Evolutionary conservation across 2,329 filamentous ascomycete species (phyloP), one percentile per base, ranked within the genome.

Genomic region (Talaromyces albobiverticillius): DNA sequence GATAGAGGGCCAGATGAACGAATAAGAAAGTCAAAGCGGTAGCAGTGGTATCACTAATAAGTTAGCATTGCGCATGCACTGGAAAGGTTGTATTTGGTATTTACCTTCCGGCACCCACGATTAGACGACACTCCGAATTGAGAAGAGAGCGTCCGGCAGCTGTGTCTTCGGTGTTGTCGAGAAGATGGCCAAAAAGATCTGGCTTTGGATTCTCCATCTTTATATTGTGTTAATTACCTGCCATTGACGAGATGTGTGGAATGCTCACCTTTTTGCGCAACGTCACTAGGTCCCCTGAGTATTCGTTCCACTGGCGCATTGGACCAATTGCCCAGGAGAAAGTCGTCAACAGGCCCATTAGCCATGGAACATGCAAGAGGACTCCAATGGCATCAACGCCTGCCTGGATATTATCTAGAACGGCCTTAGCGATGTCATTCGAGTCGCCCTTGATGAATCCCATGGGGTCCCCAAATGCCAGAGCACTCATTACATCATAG

Each of bases 1-100:
- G 53, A 26, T 58, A 29, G 29, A 26, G 38, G 23, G 34, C 41
- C 5, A 42, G 38, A n/a, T 47, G 54, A 13, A 41, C 29, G 16
- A 56, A 40, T 4, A 46, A 20, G 45, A 50, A 56, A 40, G 53
- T 53, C 16, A 57, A 45, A 5, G 56, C 49, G 3, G 52, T 43
- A 16, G 52, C 52, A 22, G 45, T 52, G 18, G 46, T 50, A 16
- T 54, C 46, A 40, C 51, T 54, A 26, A 16, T 23, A 16, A 13
- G 22, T 29, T 10, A 29, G 26, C n/a, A n/a, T n/a, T n/a, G n/a
- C n/a, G n/a, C n/a, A n/a, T n/a, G n/a, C n/a, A n/a, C n/a, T n/a
- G n/a, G n/a, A n/a, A n/a, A n/a, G n/a, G n/a, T n/a, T 26, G 4
- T 34, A 46, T 3, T 6, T 18, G 38, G 14, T 41, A 23, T 23